Evolutionary conservation across 2,329 filamentous ascomycete genomes (phyloP).

Genomic region (Beauveria sp.): DNA sequence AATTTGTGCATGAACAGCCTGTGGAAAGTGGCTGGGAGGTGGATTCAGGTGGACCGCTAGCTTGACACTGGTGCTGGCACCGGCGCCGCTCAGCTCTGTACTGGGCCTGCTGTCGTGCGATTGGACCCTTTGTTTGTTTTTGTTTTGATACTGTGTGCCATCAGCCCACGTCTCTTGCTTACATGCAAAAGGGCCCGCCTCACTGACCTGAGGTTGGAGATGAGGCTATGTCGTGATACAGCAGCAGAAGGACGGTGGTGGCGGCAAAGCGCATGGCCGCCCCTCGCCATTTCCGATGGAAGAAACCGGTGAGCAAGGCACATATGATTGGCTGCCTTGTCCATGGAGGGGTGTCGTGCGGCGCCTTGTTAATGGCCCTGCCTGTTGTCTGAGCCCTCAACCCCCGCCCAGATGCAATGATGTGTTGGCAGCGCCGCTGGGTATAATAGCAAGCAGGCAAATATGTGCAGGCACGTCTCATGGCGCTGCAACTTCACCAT

Average conservation of each 20-base stretch:
- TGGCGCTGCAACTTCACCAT: constrained; percentile 5
- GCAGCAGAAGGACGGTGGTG: neutral
- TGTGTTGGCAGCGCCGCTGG: constrained; percentile 13
- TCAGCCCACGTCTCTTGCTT: neutral
- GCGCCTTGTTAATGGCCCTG: neutral
- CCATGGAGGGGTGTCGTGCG: constrained; percentile 9
- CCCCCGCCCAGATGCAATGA: constrained; percentile 13
- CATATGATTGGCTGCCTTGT: constrained; percentile 8
- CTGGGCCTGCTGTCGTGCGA: neutral
- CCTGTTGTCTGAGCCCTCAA: constrained; percentile 8
- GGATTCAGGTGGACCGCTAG: constrained; percentile 9
- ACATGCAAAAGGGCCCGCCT: neutral
- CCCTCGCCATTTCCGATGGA: neutral
- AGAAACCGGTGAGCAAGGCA: constrained; percentile 10
- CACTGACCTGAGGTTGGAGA: neutral
- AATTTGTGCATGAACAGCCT: constrained; percentile 9
- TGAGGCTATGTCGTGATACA: constrained; percentile 9
- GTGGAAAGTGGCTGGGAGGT: constrained; percentile 11
- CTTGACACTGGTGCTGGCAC: constrained; percentile 4
- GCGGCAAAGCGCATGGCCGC: constrained; percentile 5
- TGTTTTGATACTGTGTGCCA: constrained; percentile 3
- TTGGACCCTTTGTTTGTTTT: constrained; percentile 9
- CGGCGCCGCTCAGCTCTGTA: neutral
- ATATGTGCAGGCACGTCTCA: neutral
- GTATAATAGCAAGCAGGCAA: constrained; percentile 7